Conservation (phyloP, 345 rosid species). For the Tarenaya hassleriana region DNA sequence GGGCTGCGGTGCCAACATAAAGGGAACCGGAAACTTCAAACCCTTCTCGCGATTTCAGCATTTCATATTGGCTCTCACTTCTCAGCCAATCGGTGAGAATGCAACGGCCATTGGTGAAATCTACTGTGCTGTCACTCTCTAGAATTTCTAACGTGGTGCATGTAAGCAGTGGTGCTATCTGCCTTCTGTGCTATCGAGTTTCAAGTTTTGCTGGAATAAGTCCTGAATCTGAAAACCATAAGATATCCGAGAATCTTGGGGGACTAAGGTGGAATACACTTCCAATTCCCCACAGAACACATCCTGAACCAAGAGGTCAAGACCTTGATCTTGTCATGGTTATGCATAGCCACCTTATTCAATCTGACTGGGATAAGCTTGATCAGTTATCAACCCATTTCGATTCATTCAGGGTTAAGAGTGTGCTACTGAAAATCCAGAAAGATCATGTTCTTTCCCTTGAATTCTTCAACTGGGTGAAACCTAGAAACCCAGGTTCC, state of each 20-base stretch:
- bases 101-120: neutral
- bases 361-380: slow-evolving; percentile 73
- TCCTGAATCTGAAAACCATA: slow-evolving; percentile 8
- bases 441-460: slow-evolving; percentile 66
- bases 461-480: slow-evolving; percentile 66
- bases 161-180: slow-evolving; percentile 3
- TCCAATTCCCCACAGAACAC: slow-evolving; percentile 62
- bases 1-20: no score
- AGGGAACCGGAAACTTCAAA: no score
- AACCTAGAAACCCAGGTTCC: slow-evolving; percentile 36
- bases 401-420: slow-evolving; percentile 52
- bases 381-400: slow-evolving; percentile 33
- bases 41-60: no score
- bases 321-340: slow-evolving; percentile 82
- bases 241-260: slow-evolving; percentile 17
- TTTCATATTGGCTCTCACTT: no score
- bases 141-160: slow-evolving; percentile 9
- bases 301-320: slow-evolving; percentile 61
- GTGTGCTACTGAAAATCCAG: slow-evolving; percentile 48
- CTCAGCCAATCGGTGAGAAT: neutral
- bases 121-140: neutral
- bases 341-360: slow-evolving; percentile 74
- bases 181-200: slow-evolving; percentile 21
- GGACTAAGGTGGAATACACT: slow-evolving; percentile 29
- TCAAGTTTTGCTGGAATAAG: slow-evolving; percentile 24